Evolutionary conservation across 345 rosid species (phyloP).

Genomic region (Cardamine resedifolia): DNA sequence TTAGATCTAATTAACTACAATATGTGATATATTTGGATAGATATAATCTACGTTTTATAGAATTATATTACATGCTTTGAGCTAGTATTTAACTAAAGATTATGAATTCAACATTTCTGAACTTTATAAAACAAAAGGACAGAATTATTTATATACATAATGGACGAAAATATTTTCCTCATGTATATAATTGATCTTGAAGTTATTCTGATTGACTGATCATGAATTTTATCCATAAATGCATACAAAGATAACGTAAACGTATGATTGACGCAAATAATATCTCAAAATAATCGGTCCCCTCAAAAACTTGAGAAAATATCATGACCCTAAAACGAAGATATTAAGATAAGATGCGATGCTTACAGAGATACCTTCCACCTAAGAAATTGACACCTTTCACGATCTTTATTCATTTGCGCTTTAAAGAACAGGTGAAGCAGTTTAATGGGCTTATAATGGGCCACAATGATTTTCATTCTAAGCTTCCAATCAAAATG

Average conservation of each 20-base stretch:
- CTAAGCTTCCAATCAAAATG: not conserved
- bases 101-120: not conserved
- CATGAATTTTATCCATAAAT: conserved; percentile 17
- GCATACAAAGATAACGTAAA: not conserved
- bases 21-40: not conserved
- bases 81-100: not conserved
- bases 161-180: not conserved
- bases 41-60: not conserved
- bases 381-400: conserved; percentile 1
- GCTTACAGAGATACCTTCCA: not conserved
- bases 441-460: not conserved
- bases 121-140: not conserved
- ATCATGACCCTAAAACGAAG: conserved; percentile 32
- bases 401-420: not conserved
- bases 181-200: not conserved
- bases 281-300: conserved; percentile 16
- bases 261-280: conserved; percentile 26
- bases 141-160: too few relatives aligned
- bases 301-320: not conserved
- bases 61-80: not conserved
- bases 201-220: conserved; percentile 5
- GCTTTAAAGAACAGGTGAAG: not conserved
- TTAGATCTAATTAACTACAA: not conserved
- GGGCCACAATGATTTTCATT: not conserved
- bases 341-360: conserved; percentile 38